These are phyloP conservation scores for Clarireedia hainanense DNA, from an alignment of 2,329 filamentous ascomycete species.

Conservation along the genomic window DNA sequence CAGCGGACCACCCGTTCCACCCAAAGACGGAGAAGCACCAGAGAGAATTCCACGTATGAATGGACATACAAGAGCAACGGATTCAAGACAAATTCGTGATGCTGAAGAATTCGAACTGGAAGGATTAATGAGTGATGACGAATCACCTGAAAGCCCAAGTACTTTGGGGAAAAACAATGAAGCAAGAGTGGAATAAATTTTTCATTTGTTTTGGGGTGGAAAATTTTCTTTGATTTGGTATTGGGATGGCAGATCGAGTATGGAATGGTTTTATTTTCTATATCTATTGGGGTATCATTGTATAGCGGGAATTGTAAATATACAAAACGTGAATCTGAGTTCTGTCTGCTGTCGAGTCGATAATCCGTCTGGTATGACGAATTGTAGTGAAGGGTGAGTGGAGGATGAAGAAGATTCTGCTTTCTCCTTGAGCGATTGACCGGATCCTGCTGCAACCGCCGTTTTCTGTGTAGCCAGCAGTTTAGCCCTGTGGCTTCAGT, in stretches of 20 bases:
- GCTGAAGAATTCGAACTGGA: constrained; percentile 92
- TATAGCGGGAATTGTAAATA: not conserved
- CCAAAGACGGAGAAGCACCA: constrained; percentile 22
- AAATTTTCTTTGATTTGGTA: not conserved
- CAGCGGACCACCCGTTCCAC: constrained; percentile 31
- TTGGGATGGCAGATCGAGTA: not conserved
- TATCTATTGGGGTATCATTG: not conserved
- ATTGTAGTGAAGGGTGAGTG: too few species aligned
- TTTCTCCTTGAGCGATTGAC: too few species aligned
- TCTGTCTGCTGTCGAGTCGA: too few species aligned
- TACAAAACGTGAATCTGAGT: not conserved
- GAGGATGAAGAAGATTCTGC: too few species aligned
- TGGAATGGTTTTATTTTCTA: not conserved
- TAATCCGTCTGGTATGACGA: too few species aligned
- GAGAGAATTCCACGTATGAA: constrained; percentile 22
- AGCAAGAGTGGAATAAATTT: constrained; percentile 18
- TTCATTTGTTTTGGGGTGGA: not conserved
- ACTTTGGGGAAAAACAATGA: constrained; percentile 40
- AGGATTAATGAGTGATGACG: constrained; percentile 81
- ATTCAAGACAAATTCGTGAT: constrained; percentile 59
- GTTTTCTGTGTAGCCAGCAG: too few species aligned
- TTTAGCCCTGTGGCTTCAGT: too few species aligned
- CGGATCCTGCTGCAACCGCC: too few species aligned
- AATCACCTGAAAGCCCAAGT: constrained; percentile 50
- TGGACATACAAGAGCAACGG: constrained; percentile 33